These are phyloP conservation scores for Paspalum vaginatum DNA, from an alignment of 176 grass and related monocot genomes.

Conservation along the genomic window DNA sequence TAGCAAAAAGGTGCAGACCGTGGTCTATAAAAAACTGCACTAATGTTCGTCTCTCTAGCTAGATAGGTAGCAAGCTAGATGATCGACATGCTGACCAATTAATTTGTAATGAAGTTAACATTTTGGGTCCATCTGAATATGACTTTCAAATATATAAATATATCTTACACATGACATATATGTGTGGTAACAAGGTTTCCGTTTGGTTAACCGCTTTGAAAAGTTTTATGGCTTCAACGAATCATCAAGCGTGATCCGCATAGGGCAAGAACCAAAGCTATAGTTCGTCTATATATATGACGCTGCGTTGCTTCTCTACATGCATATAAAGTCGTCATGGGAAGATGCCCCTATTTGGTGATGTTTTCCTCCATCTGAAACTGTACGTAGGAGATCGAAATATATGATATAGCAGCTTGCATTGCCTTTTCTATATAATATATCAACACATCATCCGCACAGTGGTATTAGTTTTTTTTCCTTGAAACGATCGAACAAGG, in stretches of 20 bases:
- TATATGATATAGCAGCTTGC: too few species aligned
- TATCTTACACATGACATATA: not conserved
- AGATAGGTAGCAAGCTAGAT: constrained; percentile 7
- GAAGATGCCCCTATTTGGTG: constrained; percentile 10
- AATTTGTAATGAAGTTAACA: not conserved
- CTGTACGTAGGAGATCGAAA: too few species aligned
- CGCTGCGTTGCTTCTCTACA: not conserved
- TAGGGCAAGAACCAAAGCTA: not conserved
- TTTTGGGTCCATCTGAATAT: constrained; percentile 15
- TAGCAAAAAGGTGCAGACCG: too few species aligned
- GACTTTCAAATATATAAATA: not conserved
- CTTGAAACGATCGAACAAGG: too few species aligned
- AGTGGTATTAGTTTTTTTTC: too few species aligned
- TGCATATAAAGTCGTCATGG: not conserved
- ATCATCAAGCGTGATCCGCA: not conserved
- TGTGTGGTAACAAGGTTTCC: not conserved
- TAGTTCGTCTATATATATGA: not conserved
- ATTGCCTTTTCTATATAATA: not conserved
- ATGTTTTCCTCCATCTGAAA: constrained; percentile 20
- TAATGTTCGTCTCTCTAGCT: not conserved
- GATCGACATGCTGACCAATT: constrained; percentile 1
- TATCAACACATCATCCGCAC: constrained; percentile 9
- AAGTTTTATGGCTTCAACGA: not conserved
- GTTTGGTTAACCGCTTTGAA: constrained; percentile 45
- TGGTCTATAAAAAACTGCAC: not conserved